Percentiles rank a stretch among this genome's conserved stretches.
phyloP scores from a whole-genome alignment of 805 yeast species.

The Zygosaccharomyces kombuchaensis region DNA sequence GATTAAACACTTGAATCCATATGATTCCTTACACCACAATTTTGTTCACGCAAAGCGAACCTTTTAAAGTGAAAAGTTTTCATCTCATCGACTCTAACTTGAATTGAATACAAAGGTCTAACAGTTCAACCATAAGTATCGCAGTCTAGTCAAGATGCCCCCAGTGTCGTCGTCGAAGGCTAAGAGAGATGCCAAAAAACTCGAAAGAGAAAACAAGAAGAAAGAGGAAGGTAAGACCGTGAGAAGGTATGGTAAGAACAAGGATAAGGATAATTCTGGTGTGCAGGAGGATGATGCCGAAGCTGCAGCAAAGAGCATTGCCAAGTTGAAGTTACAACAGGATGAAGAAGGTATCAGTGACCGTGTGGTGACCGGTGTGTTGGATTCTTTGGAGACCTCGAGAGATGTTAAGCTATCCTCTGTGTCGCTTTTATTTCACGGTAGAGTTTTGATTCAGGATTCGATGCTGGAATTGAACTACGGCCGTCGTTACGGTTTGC shows the following conservation, averaged over 20 bases:
- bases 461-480: slow-evolving; percentile 87
- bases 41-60: slow-evolving; percentile 1
- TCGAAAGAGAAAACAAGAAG: slow-evolving; percentile 96
- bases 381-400: slow-evolving; percentile 82
- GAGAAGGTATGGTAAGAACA: slow-evolving; percentile 52
- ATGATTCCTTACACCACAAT: slow-evolving; percentile 13
- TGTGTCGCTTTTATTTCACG: slow-evolving; percentile 91
- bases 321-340: slow-evolving; percentile 84
- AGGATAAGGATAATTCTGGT: slow-evolving; percentile 35
- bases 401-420: slow-evolving; percentile 91
- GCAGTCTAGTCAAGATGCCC: slow-evolving; percentile 28
- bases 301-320: slow-evolving; percentile 67
- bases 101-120: background rate
- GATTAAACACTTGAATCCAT: background rate
- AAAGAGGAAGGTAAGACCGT: slow-evolving; percentile 68
- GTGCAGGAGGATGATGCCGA: slow-evolving; percentile 49
- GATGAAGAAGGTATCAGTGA: slow-evolving; percentile 93
- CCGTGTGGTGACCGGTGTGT: slow-evolving; percentile 96
- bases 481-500: slow-evolving; percentile 95
- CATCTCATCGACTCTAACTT: slow-evolving; percentile 12
- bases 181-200: slow-evolving; percentile 92
- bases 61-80: slow-evolving; percentile 13
- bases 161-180: slow-evolving; percentile 89
- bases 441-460: slow-evolving; percentile 93
- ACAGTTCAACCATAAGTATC: background rate